These are phyloP conservation scores for Curvularia verruculosa DNA, from an alignment of 2,329 filamentous ascomycete genomes.

Conservation along the genomic window DNA sequence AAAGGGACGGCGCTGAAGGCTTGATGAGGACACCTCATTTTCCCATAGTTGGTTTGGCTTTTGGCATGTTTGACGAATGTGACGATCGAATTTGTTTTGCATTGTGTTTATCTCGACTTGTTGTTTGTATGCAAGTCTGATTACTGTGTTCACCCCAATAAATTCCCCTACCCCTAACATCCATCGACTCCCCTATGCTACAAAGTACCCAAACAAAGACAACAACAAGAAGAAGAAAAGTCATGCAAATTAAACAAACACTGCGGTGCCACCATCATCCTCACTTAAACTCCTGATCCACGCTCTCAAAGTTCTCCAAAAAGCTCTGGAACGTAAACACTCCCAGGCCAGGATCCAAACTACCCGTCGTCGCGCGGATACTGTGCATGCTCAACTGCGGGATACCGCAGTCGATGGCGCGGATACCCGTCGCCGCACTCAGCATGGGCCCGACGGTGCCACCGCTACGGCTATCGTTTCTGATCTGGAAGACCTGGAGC, in stretches of 20 bases:
- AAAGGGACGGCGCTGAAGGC: slow-evolving; percentile 3
- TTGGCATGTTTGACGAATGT: slow-evolving; percentile 1
- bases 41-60: slow-evolving; percentile 7
- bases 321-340: slow-evolving; percentile 90
- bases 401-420: slow-evolving; percentile 85
- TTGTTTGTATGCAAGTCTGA: no score
- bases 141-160: no score
- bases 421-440: slow-evolving; percentile 77
- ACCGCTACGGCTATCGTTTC: slow-evolving; percentile 87
- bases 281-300: slow-evolving; percentile 76
- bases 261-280: no score
- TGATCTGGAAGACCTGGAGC: slow-evolving; percentile 90
- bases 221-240: neutral
- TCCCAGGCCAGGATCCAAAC: slow-evolving; percentile 83
- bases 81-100: neutral
- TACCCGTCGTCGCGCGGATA: slow-evolving; percentile 85
- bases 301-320: slow-evolving; percentile 81
- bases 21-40: slow-evolving; percentile 1
- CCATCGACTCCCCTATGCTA: neutral
- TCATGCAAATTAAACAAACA: no score
- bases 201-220: neutral
- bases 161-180: neutral
- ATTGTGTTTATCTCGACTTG: no score
- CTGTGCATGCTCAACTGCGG: slow-evolving; percentile 94
- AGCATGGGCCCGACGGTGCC: slow-evolving; percentile 96